Conservation (phyloP, 352 stramenopile genomes). For the Globisporangium recalcitrans region DNA sequence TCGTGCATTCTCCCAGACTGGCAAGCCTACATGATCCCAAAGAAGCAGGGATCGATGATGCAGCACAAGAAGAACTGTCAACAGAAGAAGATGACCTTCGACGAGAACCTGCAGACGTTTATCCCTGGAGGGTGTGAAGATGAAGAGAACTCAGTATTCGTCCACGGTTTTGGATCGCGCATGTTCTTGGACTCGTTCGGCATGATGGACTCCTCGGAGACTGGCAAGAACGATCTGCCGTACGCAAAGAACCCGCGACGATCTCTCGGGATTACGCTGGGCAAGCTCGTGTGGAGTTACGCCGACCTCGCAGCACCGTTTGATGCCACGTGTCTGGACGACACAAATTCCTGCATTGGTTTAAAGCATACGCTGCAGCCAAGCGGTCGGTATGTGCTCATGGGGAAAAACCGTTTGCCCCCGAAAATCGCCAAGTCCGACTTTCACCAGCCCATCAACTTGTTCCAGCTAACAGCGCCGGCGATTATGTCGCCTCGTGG, state of each 20-base stretch:
- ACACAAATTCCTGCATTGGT: slow-evolving; percentile 18
- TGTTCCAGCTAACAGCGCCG: slow-evolving; percentile 14
- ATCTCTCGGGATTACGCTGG: slow-evolving; percentile 29
- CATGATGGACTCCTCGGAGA: neutral
- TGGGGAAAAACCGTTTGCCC: slow-evolving; percentile 9
- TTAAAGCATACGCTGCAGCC: slow-evolving; percentile 20
- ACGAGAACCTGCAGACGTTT: slow-evolving; percentile 10
- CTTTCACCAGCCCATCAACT: slow-evolving; percentile 12
- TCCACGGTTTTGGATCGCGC: slow-evolving; percentile 15
- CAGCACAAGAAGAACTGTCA: slow-evolving; percentile 19
- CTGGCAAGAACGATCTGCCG: neutral
- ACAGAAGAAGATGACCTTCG: neutral
- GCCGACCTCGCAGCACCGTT: slow-evolving; percentile 22
- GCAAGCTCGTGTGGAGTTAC: slow-evolving; percentile 36
- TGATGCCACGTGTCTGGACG: slow-evolving; percentile 7
- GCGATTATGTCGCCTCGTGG: slow-evolving; percentile 15
- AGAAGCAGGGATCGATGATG: slow-evolving; percentile 18
- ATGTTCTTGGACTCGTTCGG: slow-evolving; percentile 12
- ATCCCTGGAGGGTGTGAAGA: slow-evolving; percentile 16
- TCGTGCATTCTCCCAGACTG: slow-evolving; percentile 19
- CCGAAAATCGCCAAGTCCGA: slow-evolving; percentile 5
- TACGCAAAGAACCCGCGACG: slow-evolving; percentile 16
- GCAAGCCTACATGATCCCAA: slow-evolving; percentile 15
- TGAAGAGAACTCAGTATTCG: slow-evolving; percentile 16
- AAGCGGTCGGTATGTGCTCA: slow-evolving; percentile 15